These are phyloP conservation scores for Penicillium crustosum DNA, from an alignment of 2,329 filamentous ascomycete species.

Conservation along the genomic window DNA sequence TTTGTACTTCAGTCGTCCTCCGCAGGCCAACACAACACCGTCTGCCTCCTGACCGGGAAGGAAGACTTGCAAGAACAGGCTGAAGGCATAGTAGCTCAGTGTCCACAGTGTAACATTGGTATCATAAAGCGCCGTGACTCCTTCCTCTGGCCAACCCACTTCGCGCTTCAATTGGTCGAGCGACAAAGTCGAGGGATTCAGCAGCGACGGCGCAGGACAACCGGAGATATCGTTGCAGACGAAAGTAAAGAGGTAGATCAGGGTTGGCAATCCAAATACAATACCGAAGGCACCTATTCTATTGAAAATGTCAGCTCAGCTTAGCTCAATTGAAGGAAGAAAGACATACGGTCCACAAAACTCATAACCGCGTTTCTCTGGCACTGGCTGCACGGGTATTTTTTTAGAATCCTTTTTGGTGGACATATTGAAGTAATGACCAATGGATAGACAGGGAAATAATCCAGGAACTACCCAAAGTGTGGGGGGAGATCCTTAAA, in stretches of 20 bases:
- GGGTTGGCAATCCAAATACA: constrained; percentile 74
- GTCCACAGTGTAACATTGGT: constrained; percentile 68
- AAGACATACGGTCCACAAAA: constrained; percentile 49
- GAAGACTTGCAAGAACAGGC: constrained; percentile 69
- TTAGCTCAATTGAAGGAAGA: neutral
- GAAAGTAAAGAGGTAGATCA: constrained; percentile 78
- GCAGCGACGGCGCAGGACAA: constrained; percentile 79
- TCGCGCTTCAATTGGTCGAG: constrained; percentile 73
- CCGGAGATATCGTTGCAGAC: constrained; percentile 90
- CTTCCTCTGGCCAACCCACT: constrained; percentile 75
- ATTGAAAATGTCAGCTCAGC: constrained; percentile 17
- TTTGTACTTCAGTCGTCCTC: constrained; percentile 76
- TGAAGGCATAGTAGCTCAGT: constrained; percentile 75
- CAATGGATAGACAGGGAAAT: constrained; percentile 1
- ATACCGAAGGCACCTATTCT: constrained; percentile 76
- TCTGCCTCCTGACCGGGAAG: constrained; percentile 72
- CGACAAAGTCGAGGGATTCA: constrained; percentile 69
- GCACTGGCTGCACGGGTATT: constrained; percentile 37
- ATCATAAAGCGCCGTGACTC: constrained; percentile 69
- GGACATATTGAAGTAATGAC: constrained; percentile 26
- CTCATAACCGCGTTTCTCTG: constrained; percentile 48
- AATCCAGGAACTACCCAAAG: constrained; percentile 1
- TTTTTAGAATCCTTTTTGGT: constrained; percentile 35
- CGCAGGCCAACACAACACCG: constrained; percentile 68
- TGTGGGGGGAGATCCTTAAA: constrained; percentile 7